phyloP scores from a whole-genome alignment of 106 monocot genomes.

The Platanthera guangdongensis region DNA sequence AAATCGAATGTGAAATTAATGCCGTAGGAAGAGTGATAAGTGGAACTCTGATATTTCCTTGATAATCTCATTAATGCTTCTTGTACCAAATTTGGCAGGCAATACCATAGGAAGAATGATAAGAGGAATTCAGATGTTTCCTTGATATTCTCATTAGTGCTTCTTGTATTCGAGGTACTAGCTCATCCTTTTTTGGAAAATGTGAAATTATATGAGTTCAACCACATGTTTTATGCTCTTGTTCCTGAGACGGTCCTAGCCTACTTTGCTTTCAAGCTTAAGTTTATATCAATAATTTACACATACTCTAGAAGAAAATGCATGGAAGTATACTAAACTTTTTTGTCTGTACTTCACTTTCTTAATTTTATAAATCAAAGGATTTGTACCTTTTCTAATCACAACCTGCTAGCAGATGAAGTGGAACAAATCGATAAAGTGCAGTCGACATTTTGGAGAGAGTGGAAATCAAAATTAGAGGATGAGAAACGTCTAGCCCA shows the following conservation, averaged over 20 bases:
- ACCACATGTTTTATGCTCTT: neutral
- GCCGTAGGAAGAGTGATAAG: no score
- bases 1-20: no score
- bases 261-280: neutral
- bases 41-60: no score
- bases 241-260: neutral
- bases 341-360: neutral
- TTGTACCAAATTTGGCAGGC: no score
- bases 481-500: conserved; percentile 67
- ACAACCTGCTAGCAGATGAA: conserved; percentile 29
- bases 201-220: neutral
- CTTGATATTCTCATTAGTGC: neutral
- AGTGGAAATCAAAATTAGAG: conserved; percentile 82
- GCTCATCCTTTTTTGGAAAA: neutral
- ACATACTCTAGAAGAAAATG: neutral
- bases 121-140: no score
- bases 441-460: conserved; percentile 73
- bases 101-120: no score
- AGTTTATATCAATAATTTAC: neutral
- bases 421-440: conserved; percentile 44
- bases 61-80: no score
- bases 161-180: neutral
- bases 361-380: neutral
- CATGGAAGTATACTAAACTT: neutral
- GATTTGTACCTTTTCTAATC: neutral